A percentile compares a stretch with the other conserved stretches of the same genome.
Evolutionary conservation across 1,139 yeast species (phyloP).

Genomic region (Magnusiomyces starmeri): DNA sequence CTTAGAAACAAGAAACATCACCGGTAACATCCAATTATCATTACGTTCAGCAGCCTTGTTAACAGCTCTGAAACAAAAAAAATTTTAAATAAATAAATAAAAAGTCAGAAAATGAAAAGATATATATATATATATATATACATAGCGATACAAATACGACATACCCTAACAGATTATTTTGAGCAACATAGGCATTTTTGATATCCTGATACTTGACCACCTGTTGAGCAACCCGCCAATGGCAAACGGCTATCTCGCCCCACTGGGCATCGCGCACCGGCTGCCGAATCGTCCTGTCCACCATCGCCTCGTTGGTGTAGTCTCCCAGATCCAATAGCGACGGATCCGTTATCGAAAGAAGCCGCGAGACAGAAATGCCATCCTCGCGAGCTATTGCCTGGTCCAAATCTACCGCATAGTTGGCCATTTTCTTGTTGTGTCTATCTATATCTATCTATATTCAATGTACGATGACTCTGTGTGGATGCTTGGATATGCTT

Average conservation of each 20-base stretch:
- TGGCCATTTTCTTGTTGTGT: conserved; percentile 3
- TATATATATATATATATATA: too few relatives aligned
- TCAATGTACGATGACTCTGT: neutral
- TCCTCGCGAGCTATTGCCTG: conserved; percentile 20
- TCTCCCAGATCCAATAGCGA: conserved; percentile 20
- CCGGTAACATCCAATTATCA: conserved; percentile 59
- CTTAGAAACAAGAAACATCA: conserved; percentile 48
- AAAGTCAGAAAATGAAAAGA: too few relatives aligned
- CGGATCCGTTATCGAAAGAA: conserved; percentile 24
- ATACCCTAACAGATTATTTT: conserved; percentile 25
- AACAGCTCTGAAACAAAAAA: conserved; percentile 6
- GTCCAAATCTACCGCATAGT: conserved; percentile 19
- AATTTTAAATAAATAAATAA: neutral
- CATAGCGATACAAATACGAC: too few relatives aligned
- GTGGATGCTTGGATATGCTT: too few relatives aligned
- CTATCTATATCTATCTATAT: neutral
- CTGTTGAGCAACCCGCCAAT: conserved; percentile 27
- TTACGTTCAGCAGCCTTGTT: conserved; percentile 58
- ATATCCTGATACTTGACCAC: conserved; percentile 23
- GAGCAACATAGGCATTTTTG: conserved; percentile 26
- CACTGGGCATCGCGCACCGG: conserved; percentile 20
- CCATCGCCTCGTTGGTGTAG: conserved; percentile 22
- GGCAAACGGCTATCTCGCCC: conserved; percentile 25
- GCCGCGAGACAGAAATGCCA: conserved; percentile 23
- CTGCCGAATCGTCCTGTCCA: conserved; percentile 17